phyloP scores from a whole-genome alignment of 83 land plant species.

The Picea abies region DNA sequence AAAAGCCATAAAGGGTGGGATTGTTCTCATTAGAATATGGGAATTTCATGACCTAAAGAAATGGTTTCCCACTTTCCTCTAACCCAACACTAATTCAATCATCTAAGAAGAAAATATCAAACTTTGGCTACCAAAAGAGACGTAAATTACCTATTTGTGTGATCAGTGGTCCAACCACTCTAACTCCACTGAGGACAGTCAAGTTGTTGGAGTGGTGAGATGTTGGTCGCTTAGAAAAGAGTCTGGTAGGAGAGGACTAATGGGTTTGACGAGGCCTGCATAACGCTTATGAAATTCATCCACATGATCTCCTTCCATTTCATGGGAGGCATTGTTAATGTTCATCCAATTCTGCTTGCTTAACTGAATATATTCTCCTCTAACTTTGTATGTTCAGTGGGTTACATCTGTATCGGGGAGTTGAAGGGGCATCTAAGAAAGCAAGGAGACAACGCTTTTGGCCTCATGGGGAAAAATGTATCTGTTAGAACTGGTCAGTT shows the following conservation, averaged over 20 bases:
- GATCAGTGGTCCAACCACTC: no score
- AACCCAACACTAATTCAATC: no score
- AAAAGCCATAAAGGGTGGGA: neutral
- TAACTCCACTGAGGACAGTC: neutral
- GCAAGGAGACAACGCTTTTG: no score
- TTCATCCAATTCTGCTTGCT: neutral
- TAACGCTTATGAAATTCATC: neutral
- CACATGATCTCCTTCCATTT: neutral
- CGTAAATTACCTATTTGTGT: no score
- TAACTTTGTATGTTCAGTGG: neutral
- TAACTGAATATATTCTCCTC: neutral
- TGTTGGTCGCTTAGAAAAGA: no score
- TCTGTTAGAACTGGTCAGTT: neutral
- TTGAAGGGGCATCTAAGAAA: neutral
- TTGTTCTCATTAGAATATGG: neutral
- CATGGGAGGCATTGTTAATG: neutral
- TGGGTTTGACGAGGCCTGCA: neutral
- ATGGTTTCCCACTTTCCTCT: no score
- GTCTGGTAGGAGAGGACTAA: neutral
- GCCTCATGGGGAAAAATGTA: neutral
- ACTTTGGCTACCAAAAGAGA: no score
- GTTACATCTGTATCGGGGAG: neutral
- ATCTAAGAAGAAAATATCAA: no score
- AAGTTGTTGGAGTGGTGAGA: neutral
- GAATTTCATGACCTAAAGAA: neutral